Evolutionary conservation across 2,329 filamentous ascomycete species (phyloP).

Genomic region (Penicillium sp.): DNA sequence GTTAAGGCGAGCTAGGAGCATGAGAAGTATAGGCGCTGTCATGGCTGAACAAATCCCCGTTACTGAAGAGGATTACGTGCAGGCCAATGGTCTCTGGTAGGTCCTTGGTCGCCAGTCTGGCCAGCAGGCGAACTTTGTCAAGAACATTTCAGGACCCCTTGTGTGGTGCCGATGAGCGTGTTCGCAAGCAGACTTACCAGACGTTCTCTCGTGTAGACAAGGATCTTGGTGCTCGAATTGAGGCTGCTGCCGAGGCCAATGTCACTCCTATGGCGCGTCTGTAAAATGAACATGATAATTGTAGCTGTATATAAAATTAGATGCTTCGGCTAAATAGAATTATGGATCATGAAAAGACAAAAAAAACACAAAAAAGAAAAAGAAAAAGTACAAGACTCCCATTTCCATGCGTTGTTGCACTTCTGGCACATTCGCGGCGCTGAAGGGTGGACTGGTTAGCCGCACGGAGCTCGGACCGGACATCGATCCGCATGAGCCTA

Average conservation of each 20-base stretch:
- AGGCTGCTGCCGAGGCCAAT: constrained; percentile 53
- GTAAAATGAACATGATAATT: constrained; percentile 13
- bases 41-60: constrained; percentile 44
- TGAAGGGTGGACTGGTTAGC: background rate
- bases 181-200: constrained; percentile 59
- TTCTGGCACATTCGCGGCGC: background rate
- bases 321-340: background rate
- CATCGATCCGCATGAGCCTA: constrained; percentile 28
- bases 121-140: constrained; percentile 63
- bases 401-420: background rate
- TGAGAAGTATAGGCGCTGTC: constrained; percentile 44
- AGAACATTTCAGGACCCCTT: constrained; percentile 63
- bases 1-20: constrained; percentile 46
- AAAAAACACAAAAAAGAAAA: too few relatives aligned
- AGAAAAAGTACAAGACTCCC: background rate
- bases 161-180: constrained; percentile 54
- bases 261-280: constrained; percentile 27
- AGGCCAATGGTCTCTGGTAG: constrained; percentile 47
- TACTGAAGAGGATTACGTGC: constrained; percentile 47
- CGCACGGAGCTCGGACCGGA: constrained; percentile 17
- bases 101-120: constrained; percentile 48
- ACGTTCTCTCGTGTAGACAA: constrained; percentile 62
- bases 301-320: background rate
- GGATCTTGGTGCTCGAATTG: constrained; percentile 55
- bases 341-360: too few relatives aligned